Evolutionary conservation across 1,284 basidiomycete species (phyloP), one percentile per base, ranked within the genome.

Genomic region (Marasmius oreades): DNA sequence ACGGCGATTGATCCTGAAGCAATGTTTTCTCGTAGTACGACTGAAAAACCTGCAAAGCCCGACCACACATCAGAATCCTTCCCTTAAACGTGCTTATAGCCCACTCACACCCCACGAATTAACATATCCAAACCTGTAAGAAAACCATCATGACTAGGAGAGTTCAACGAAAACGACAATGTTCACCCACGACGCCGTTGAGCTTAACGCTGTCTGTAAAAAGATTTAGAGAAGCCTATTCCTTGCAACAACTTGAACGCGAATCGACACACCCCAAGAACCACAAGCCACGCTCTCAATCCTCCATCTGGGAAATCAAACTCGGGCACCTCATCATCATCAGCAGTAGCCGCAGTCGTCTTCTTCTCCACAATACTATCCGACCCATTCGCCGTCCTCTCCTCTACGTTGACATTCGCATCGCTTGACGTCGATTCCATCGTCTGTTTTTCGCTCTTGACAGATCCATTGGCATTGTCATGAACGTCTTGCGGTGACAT

Each of bases 291-390:
- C 7, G 55, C 50, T 16, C 44, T 20, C 7, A 47, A 7, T 3
- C 51, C 55, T 24, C 55, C 55, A 31, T 56, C 55, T 5, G 55
- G 50, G 26, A 33, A 42, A 6, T 28, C 26, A 31, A 50, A 50
- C 10, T 50, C 47, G 7, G 16, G 11, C 7, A 14, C 20, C 7
- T 20, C 39, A 42, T 10, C 28, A 31, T 31, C 28, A 31, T 31
- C 44, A 5, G 44, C 39, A 42, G 14, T 22, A 6, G 16, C 39
- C 14, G n/a, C n/a, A 5, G 5, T 42, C 20, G 4, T n/a, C 5
- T 4, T 42, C 39, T 42, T 42, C 39, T 12, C 12, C 20, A 42
- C n/a, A n/a, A n/a, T n/a, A n/a, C 28, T 31, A 10, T 31, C 28
- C 28, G 10, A 31, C 28, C 20, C 39, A n/a, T 42, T 42, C n/a